These are phyloP conservation scores for Davidsoniella eucalypti DNA, from an alignment of 2,329 filamentous ascomycete genomes.

Conservation along the genomic window DNA sequence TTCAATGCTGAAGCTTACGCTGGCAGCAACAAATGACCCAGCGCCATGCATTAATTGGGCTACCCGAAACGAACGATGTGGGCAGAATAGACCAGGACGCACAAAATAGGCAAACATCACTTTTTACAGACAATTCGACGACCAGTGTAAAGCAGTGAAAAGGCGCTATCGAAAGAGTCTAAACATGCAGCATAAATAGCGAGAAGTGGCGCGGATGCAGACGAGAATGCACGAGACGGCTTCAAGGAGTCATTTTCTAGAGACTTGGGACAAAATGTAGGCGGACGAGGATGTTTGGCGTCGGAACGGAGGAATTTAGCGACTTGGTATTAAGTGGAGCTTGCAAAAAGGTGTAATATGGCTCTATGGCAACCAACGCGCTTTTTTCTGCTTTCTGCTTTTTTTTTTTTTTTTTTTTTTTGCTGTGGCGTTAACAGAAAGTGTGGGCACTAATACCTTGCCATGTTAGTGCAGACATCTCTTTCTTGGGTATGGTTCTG, in stretches of 20 bases:
- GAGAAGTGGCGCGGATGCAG: background rate
- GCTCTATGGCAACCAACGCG: no score
- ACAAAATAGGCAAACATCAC: background rate
- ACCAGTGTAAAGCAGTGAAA: background rate
- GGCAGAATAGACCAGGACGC: background rate
- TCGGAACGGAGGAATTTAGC: constrained; percentile 12
- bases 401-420: no score
- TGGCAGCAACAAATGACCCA: no score
- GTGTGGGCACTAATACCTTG: no score
- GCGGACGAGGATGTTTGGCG: constrained; percentile 7
- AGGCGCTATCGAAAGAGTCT: constrained; percentile 9
- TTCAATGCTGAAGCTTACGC: no score
- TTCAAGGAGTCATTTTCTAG: constrained; percentile 6
- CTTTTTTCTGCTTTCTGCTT: no score
- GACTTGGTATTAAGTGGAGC: constrained; percentile 7
- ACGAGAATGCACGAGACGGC: background rate
- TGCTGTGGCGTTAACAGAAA: no score
- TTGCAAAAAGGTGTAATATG: background rate
- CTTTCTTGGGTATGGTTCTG: background rate
- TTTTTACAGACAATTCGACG: background rate
- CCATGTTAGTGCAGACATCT: no score
- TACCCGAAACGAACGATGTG: background rate
- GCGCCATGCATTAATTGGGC: background rate
- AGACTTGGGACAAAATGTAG: constrained; percentile 1
- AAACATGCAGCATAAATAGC: constrained; percentile 2